Evolutionary conservation across 2,329 filamentous ascomycete species (phyloP).

Genomic region (Neurospora sp.): DNA sequence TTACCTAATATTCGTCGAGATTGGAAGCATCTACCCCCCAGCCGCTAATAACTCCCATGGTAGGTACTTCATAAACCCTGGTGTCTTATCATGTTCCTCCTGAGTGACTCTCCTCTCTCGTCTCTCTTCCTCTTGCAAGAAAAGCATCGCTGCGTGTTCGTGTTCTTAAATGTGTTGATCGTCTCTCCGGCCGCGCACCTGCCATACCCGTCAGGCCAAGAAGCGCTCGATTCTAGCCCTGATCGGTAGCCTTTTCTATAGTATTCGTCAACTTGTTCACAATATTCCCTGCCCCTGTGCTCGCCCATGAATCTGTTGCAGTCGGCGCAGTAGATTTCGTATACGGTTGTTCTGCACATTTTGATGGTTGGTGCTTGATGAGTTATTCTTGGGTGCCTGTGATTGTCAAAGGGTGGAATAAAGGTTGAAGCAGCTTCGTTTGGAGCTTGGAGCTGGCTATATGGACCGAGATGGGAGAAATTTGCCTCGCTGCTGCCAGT

Average conservation of each 20-base stretch:
- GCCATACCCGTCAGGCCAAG: neutral
- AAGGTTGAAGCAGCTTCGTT: neutral
- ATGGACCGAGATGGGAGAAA: neutral
- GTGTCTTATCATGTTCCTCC: neutral
- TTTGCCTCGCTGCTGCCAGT: too few relatives aligned
- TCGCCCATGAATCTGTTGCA: neutral
- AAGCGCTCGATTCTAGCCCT: neutral
- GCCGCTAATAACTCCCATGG: neutral
- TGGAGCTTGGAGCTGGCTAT: neutral
- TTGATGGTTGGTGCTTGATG: neutral
- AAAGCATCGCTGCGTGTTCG: neutral
- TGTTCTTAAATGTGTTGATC: neutral
- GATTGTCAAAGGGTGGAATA: neutral
- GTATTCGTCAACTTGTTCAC: neutral
- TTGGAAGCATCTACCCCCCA: neutral
- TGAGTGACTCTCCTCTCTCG: neutral
- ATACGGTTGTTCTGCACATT: neutral
- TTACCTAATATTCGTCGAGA: neutral
- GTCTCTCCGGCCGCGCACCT: neutral
- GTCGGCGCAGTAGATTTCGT: neutral
- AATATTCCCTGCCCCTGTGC: neutral
- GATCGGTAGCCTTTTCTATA: neutral
- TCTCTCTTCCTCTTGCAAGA: neutral
- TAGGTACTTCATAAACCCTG: neutral
- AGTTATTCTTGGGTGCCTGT: neutral